Evolutionary conservation across 257 asterid species (phyloP), one percentile per base, ranked within the genome.

Genomic region (Solanum tarapatanum): DNA sequence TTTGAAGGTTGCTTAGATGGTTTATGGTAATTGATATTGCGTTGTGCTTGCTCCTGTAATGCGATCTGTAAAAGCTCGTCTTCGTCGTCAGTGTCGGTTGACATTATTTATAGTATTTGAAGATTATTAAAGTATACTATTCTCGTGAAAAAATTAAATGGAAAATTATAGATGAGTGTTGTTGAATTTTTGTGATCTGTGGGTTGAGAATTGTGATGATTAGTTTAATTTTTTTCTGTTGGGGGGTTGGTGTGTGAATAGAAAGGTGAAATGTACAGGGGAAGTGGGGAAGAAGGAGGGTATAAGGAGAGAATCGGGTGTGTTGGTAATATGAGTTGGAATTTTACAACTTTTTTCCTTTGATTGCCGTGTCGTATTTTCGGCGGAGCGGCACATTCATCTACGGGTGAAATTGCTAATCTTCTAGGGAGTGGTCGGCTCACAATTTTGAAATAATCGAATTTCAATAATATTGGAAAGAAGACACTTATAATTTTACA

Each of bases 1-100:
- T 94, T 95, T 84, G 92, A 75, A 37, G 89, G 91, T 58, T 48
- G 93, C 77, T 48, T 21, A 30, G n/a, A 24, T 36, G 85, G 85
- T 48, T 30, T 94, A 32, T 88, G 92, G 91, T 96, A 96, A 90
- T 91, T 95, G 91, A 82, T 82, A 91, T 94, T 93, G 89, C 99
- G 98, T 85, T 93, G 93, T 23, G 98, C 85, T 82, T 97, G 99
- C 92, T 97, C 99, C 76, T 92, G 92, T 90, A 97, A 93, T 83
- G 99, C 99, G 94, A 95, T 95, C 95, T 97, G 99, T 90, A 97
- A 87, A 69, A 97, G 95, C 95, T 95, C 99, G 64, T 97, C 99
- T 90, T 97, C 99, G 89, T 96, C 98, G 7, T 82, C 85, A 74
- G 94, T 92, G 88, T 91, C 98, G 93, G 92, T 93, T 89, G 99